Conservation (phyloP, 805 yeast species). For the Saccharomycopsis sp. region DNA sequence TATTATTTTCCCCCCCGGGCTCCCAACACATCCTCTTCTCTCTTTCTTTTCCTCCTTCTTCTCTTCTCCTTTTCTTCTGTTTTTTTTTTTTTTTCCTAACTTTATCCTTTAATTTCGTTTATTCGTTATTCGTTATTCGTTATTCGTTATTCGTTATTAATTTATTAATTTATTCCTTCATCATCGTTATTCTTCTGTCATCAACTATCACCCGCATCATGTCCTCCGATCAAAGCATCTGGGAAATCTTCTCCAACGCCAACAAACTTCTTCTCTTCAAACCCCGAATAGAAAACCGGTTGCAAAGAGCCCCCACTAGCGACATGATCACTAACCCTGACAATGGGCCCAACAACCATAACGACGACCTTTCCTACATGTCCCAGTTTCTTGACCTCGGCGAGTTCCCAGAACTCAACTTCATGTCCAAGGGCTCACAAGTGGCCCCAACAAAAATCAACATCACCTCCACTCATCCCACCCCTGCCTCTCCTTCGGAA, state of each 20-base stretch:
- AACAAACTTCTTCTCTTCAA: constrained; percentile 26
- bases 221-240: constrained; percentile 22
- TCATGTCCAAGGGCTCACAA: not conserved
- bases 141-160: no score
- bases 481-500: not conserved
- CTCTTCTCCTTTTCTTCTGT: no score
- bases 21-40: no score
- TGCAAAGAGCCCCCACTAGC: constrained; percentile 27
- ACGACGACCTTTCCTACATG: constrained; percentile 1
- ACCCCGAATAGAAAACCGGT: constrained; percentile 28
- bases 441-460: constrained; percentile 9
- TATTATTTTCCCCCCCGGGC: no score
- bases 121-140: no score
- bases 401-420: constrained; percentile 1
- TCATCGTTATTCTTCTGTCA: no score
- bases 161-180: no score
- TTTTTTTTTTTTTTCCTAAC: no score
- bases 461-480: not conserved
- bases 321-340: constrained; percentile 23
- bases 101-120: no score
- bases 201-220: no score
- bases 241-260: constrained; percentile 29
- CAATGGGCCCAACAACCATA: not conserved
- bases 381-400: constrained; percentile 10
- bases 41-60: no score